A percentile compares a stretch with the other conserved stretches of the same genome.
phyloP scores from a whole-genome alignment of 768 basidiomycete genomes.

The Terana coerulea region DNA sequence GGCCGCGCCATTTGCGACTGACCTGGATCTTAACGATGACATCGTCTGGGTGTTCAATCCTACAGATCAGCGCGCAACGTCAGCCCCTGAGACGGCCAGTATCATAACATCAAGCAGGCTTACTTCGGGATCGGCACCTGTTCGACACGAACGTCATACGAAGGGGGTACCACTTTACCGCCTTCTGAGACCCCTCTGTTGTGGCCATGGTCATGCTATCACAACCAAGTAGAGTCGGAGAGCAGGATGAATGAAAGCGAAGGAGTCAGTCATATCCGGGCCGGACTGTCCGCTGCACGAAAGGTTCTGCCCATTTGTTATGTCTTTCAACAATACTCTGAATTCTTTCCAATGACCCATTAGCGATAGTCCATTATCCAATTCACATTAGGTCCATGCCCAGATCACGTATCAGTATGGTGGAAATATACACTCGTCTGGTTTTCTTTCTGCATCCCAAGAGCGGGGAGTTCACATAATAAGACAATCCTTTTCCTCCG shows the following conservation, averaged over 20 bases:
- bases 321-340: too few species aligned
- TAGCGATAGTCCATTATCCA: too few species aligned
- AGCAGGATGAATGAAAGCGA: not conserved
- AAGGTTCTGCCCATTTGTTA: not conserved
- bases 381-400: too few species aligned
- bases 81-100: not conserved
- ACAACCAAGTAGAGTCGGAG: not conserved
- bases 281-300: not conserved
- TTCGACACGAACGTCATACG: constrained; percentile 71
- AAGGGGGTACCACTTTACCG: constrained; percentile 66
- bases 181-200: constrained; percentile 26
- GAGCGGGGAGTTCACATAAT: constrained; percentile 61
- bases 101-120: constrained; percentile 15
- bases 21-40: constrained; percentile 75
- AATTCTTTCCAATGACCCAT: too few species aligned
- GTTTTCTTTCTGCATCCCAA: not conserved
- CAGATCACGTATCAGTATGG: not conserved
- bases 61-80: constrained; percentile 22
- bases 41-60: constrained; percentile 72
- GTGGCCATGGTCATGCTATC: not conserved
- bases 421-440: not conserved
- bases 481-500: constrained; percentile 79
- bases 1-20: not conserved
- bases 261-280: not conserved
- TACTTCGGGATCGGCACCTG: constrained; percentile 50